Conservation (phyloP, 257 asterid species). For the Euphrasia confusa region DNA sequence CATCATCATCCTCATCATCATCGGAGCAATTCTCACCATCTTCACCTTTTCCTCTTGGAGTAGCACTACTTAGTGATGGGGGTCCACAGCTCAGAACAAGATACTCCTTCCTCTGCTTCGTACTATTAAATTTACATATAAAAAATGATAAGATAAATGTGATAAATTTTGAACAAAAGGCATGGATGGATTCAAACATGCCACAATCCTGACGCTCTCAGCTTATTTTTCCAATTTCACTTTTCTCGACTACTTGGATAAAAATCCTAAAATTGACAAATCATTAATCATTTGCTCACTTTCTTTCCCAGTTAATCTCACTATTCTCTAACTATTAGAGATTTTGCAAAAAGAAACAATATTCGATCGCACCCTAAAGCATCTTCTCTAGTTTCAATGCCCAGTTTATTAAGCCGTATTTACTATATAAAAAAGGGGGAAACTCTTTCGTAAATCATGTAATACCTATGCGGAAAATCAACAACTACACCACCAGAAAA, state of each 20-base stretch:
- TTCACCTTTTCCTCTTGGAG: slow-evolving; percentile 62
- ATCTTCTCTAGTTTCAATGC: not conserved
- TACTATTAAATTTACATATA: slow-evolving; percentile 31
- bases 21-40: slow-evolving; percentile 62
- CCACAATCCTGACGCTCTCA: not conserved
- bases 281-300: not conserved
- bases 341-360: no score
- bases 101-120: slow-evolving; percentile 86
- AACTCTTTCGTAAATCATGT: slow-evolving; percentile 5
- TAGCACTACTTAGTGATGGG: slow-evolving; percentile 54
- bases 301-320: not conserved
- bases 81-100: slow-evolving; percentile 91
- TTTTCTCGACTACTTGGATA: no score
- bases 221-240: not conserved
- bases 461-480: slow-evolving; percentile 91
- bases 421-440: not conserved
- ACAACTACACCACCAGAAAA: slow-evolving; percentile 91
- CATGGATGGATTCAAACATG: not conserved
- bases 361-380: no score
- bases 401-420: not conserved
- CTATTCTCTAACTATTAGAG: no score
- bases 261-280: not conserved
- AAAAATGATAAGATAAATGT: not conserved
- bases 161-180: not conserved
- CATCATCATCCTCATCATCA: slow-evolving; percentile 36